Conservation (phyloP, 2,329 filamentous ascomycete genomes). For the Aulographum hederae region DNA sequence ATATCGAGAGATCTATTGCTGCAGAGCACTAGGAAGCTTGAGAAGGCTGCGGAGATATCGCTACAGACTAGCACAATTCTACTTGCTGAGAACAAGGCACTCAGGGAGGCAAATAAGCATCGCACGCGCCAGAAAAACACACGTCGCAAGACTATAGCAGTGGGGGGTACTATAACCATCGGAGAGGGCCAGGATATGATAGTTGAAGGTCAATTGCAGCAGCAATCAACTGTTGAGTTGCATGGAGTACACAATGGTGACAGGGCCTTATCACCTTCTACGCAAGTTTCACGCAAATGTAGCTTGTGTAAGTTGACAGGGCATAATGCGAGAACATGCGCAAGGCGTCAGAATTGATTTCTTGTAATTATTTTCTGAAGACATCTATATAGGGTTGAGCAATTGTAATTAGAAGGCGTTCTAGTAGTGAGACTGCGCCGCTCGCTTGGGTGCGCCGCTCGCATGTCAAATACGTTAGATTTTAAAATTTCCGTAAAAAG, state of each 20-base stretch:
- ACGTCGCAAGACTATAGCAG: too few relatives aligned
- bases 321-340: neutral
- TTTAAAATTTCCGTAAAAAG: too few relatives aligned
- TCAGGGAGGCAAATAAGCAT: neutral
- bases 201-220: too few relatives aligned
- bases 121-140: too few relatives aligned
- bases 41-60: conserved; percentile 3
- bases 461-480: conserved; percentile 1
- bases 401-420: neutral
- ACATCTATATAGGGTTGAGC: neutral
- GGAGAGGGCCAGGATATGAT: too few relatives aligned
- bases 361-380: too few relatives aligned
- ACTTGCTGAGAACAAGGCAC: neutral
- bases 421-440: neutral
- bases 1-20: conserved; percentile 2
- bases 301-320: neutral
- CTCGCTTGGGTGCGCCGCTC: conserved; percentile 1
- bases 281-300: conserved; percentile 2
- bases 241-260: too few relatives aligned
- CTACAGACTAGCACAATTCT: neutral
- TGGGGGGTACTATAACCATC: too few relatives aligned
- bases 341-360: neutral
- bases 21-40: conserved; percentile 5
- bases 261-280: too few relatives aligned
- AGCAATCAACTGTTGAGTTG: too few relatives aligned